phyloP scores from a whole-genome alignment of 2,329 filamentous ascomycete genomes.

The Cercospora sp. region DNA sequence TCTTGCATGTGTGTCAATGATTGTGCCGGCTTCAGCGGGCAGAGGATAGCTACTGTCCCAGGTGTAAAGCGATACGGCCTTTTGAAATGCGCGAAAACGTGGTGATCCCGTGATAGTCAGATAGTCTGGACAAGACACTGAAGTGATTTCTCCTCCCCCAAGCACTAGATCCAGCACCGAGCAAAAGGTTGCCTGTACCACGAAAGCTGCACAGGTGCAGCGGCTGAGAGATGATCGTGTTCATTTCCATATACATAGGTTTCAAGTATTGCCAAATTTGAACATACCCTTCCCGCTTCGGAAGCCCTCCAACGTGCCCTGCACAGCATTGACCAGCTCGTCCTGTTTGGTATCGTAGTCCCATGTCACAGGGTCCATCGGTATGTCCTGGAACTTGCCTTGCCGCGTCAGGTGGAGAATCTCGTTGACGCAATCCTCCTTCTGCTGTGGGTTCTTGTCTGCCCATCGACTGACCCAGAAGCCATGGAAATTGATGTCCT shows the following conservation, averaged over 20 bases:
- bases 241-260: background rate
- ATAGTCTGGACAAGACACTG: no score
- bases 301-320: conserved; percentile 80
- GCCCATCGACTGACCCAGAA: conserved; percentile 97
- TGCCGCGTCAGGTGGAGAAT: conserved; percentile 72
- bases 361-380: conserved; percentile 81
- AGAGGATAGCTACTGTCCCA: no score
- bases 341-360: conserved; percentile 73
- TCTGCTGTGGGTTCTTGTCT: conserved; percentile 69
- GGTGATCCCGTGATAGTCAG: no score
- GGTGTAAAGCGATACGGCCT: no score
- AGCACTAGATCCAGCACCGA: no score
- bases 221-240: background rate
- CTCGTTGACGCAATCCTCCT: conserved; percentile 79
- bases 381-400: conserved; percentile 79
- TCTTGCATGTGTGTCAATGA: no score
- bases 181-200: no score
- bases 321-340: conserved; percentile 70
- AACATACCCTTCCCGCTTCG: conserved; percentile 88
- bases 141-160: no score
- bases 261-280: conserved; percentile 63
- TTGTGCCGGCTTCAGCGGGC: no score
- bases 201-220: background rate
- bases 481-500: conserved; percentile 81
- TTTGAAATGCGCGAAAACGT: no score